A percentile compares a stretch with the other conserved stretches of the same genome.
phyloP scores from a whole-genome alignment of 2,329 filamentous ascomycete genomes.

The Pseudocercospora ulei region DNA sequence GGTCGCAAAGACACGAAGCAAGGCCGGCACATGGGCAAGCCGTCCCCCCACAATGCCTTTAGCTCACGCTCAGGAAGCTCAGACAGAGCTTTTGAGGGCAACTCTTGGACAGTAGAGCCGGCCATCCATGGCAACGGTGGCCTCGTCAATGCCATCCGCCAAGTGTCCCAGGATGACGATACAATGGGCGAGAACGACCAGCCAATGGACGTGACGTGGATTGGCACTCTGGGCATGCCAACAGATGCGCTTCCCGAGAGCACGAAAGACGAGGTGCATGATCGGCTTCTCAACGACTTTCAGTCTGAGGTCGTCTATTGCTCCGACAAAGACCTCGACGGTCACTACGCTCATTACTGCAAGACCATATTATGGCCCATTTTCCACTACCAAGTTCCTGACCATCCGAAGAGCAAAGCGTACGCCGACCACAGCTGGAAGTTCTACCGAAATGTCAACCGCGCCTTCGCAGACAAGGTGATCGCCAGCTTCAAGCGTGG shows the following conservation, averaged over 20 bases:
- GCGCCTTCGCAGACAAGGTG: constrained; percentile 84
- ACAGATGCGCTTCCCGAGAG: constrained; percentile 71
- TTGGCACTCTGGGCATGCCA: constrained; percentile 87
- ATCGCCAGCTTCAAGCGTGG: constrained; percentile 86
- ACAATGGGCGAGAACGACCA: constrained; percentile 46
- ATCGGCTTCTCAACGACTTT: constrained; percentile 68
- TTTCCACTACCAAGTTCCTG: constrained; percentile 95
- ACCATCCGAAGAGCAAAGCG: constrained; percentile 95
- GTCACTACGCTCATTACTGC: constrained; percentile 91
- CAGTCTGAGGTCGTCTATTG: constrained; percentile 76
- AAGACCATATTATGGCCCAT: constrained; percentile 97
- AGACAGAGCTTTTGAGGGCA: constrained; percentile 54
- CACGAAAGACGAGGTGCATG: constrained; percentile 73
- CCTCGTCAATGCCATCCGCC: constrained; percentile 75
- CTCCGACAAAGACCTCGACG: constrained; percentile 84
- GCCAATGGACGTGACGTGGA: constrained; percentile 70
- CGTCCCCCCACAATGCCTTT: constrained; percentile 19
- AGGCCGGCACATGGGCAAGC: constrained; percentile 19
- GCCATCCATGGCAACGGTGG: constrained; percentile 90
- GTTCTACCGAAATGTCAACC: constrained; percentile 76
- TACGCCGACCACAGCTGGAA: constrained; percentile 92
- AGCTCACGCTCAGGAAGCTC: constrained; percentile 33
- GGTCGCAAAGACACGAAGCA: constrained; percentile 13
- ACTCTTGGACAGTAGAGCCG: constrained; percentile 71
- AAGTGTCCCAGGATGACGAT: constrained; percentile 45